A percentile compares a stretch with the other conserved stretches of the same genome.
These are phyloP conservation scores for Ophiostoma tasmaniense DNA, from an alignment of 2,329 filamentous ascomycete species.

Conservation along the genomic window DNA sequence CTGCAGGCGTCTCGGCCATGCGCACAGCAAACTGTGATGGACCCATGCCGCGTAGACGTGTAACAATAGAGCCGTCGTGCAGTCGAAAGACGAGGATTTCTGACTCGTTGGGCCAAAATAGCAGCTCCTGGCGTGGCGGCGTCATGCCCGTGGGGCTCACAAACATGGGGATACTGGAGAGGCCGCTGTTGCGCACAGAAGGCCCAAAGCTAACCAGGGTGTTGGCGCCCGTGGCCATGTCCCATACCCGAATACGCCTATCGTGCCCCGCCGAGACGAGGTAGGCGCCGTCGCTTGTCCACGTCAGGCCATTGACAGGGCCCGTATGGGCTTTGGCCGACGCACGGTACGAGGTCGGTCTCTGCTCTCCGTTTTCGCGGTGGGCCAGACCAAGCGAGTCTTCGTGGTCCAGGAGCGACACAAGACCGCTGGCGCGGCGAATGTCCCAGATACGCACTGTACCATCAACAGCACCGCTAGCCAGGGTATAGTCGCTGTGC, in stretches of 20 bases:
- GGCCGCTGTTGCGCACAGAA: slow-evolving; percentile 62
- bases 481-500: slow-evolving; percentile 66
- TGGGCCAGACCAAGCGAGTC: slow-evolving; percentile 56
- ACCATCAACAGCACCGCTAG: slow-evolving; percentile 78
- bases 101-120: slow-evolving; percentile 74
- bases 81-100: slow-evolving; percentile 76
- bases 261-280: slow-evolving; percentile 79
- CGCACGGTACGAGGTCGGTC: slow-evolving; percentile 28
- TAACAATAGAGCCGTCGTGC: slow-evolving; percentile 64
- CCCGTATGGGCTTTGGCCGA: slow-evolving; percentile 64
- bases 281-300: slow-evolving; percentile 71
- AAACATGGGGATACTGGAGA: slow-evolving; percentile 54
- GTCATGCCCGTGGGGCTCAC: slow-evolving; percentile 53
- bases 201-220: slow-evolving; percentile 84
- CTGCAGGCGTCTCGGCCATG: not conserved
- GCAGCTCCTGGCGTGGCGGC: slow-evolving; percentile 49
- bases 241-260: slow-evolving; percentile 77
- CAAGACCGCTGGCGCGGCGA: slow-evolving; percentile 63
- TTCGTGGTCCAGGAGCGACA: slow-evolving; percentile 76
- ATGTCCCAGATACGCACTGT: slow-evolving; percentile 82
- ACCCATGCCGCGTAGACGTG: slow-evolving; percentile 59
- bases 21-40: slow-evolving; percentile 40
- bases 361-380: not conserved
- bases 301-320: slow-evolving; percentile 74
- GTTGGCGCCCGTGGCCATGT: slow-evolving; percentile 71